phyloP scores from a whole-genome alignment of 768 basidiomycete species.

The Leccinum variicolor region DNA sequence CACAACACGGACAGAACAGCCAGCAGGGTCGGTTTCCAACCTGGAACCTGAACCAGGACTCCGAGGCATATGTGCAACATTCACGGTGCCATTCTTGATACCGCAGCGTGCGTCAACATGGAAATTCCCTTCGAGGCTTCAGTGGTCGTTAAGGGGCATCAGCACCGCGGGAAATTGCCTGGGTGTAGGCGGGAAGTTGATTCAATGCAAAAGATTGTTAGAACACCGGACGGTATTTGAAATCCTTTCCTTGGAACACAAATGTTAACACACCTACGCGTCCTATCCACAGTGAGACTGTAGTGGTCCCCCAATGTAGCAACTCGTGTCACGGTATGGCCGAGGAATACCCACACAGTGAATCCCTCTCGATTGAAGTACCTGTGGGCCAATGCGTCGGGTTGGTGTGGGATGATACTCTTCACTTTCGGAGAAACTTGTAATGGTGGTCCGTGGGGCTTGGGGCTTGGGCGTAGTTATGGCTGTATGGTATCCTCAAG shows the following conservation, averaged over 20 bases:
- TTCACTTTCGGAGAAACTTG: not conserved
- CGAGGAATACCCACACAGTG: not conserved
- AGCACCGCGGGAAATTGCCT: not conserved
- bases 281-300: not conserved
- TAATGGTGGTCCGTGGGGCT: not conserved
- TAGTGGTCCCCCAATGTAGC: not conserved
- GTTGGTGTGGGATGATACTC: conserved; percentile 1
- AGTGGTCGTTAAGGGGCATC: not conserved
- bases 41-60: not conserved
- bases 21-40: not conserved
- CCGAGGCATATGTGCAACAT: not conserved
- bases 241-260: not conserved
- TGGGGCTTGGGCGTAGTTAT: not conserved
- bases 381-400: not conserved
- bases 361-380: not conserved
- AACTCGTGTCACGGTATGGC: not conserved
- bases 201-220: not conserved
- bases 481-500: not conserved
- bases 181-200: not conserved
- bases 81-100: not conserved
- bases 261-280: not conserved
- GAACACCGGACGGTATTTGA: not conserved
- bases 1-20: not conserved
- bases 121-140: not conserved
- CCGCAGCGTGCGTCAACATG: not conserved